A percentile compares a stretch with the other conserved stretches of the same genome.
Evolutionary conservation across 108 stramenopile species (phyloP).

Genomic region (Nitzschia palea): DNA sequence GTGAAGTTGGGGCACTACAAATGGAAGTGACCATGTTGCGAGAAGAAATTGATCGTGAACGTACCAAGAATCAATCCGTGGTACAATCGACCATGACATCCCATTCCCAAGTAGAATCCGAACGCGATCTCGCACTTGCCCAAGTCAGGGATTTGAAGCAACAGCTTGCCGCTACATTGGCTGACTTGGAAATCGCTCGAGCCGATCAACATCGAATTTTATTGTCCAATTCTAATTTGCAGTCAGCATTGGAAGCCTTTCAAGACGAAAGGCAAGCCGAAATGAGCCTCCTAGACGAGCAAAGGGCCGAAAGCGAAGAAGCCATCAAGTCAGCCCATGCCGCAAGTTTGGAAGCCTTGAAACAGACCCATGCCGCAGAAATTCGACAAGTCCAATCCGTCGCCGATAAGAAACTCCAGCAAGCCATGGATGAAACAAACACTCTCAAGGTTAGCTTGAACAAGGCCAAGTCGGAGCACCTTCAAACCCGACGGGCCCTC

Average conservation of each 20-base stretch:
- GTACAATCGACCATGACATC: constrained; percentile 39
- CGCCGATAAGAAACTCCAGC: constrained; percentile 54
- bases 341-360: constrained; percentile 56
- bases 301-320: constrained; percentile 56
- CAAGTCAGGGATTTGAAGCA: constrained; percentile 68
- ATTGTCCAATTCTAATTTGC: constrained; percentile 72
- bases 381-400: constrained; percentile 66
- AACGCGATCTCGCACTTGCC: constrained; percentile 66
- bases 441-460: constrained; percentile 46
- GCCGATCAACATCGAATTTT: constrained; percentile 70
- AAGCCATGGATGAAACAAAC: constrained; percentile 61
- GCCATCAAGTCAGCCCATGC: constrained; percentile 70
- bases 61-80: constrained; percentile 44
- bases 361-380: constrained; percentile 56
- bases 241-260: constrained; percentile 77
- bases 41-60: constrained; percentile 74
- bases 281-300: constrained; percentile 71
- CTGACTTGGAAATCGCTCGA: constrained; percentile 76
- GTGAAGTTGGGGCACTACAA: constrained; percentile 56
- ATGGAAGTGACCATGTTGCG: constrained; percentile 80
- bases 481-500: constrained; percentile 72
- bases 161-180: constrained; percentile 66
- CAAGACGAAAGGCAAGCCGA: constrained; percentile 87
- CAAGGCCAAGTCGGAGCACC: constrained; percentile 66
- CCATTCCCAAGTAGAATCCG: constrained; percentile 47